Percentiles rank a stretch among this genome's conserved stretches.
Evolutionary conservation across 2,329 filamentous ascomycete species (phyloP).

Genomic region (Tolypocladium ovalisporum): DNA sequence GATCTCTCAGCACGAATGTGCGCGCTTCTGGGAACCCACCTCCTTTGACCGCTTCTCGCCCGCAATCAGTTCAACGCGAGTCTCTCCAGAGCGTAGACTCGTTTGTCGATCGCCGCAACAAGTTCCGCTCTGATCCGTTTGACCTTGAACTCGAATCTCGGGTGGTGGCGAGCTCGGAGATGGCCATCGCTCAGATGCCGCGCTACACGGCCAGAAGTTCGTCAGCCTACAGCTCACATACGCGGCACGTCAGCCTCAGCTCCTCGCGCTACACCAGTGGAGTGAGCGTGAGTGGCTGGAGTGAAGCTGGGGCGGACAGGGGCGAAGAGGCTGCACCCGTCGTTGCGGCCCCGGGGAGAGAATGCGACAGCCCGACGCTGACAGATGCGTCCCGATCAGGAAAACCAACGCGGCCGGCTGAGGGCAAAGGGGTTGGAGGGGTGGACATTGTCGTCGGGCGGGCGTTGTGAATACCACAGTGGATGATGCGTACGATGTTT

Average conservation of each 20-base stretch:
- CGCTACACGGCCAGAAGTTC: slow-evolving; percentile 12
- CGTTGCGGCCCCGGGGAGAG: slow-evolving; percentile 5
- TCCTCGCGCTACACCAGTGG: slow-evolving; percentile 40
- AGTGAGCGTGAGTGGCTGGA: slow-evolving; percentile 32
- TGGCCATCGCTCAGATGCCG: slow-evolving; percentile 10
- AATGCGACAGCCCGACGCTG: slow-evolving; percentile 14
- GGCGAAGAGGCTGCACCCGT: background rate
- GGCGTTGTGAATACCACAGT: background rate
- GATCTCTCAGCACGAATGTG: slow-evolving; percentile 22
- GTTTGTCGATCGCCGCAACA: slow-evolving; percentile 37
- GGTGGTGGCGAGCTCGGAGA: slow-evolving; percentile 6
- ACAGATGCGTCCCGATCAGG: background rate
- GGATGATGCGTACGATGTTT: background rate
- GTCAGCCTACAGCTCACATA: slow-evolving; percentile 38
- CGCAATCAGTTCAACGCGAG: slow-evolving; percentile 23
- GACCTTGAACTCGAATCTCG: slow-evolving; percentile 40
- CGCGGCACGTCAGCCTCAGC: slow-evolving; percentile 26
- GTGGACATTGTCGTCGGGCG: background rate
- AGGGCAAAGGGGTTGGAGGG: background rate
- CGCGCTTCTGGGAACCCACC: slow-evolving; percentile 14
- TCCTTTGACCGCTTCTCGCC: slow-evolving; percentile 24
- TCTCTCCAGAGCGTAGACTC: slow-evolving; percentile 27
- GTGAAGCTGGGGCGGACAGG: slow-evolving; percentile 8
- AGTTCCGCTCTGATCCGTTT: slow-evolving; percentile 54
- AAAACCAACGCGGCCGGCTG: background rate